Base-by-base conservation (phyloP, 169 alveolate genomes). In the Plasmodium vivax region DNA sequence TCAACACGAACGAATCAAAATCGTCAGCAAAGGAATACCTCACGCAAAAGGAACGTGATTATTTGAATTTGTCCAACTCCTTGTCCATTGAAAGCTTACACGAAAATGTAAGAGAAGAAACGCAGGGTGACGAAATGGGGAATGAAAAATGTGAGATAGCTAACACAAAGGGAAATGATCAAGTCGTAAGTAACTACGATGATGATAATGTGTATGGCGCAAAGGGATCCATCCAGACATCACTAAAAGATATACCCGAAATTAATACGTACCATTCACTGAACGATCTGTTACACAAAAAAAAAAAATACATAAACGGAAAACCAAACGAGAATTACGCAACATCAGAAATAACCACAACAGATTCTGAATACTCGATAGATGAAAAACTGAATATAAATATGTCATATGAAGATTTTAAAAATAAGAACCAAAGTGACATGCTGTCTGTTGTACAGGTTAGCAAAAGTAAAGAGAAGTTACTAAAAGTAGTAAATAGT, bases 331-430 rank as follows among this genome's bases (percentile, higher is more conserved):
- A 10, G 58, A 62, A 85, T 30, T 88, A 79, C 77, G 54, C 81
- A 8, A 88, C 47, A 68, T 77, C 88, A 58, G 90, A 88, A 19
- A 62, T 80, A 43, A 88, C 94, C 82, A 88, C 94, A 88, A 88
- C 94, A 30, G 94, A 88, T 88, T 88, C 94, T 2, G 94, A 88
- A 58, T 88, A 32, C 82, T 56, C 71, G 36, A 58, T 88, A 38
- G 82, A 80, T 88, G 94, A 88, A 62, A 88, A 88, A 30, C 47
- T 79, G n/a, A 58, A 77, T 32, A 85, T 85, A 23, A 41, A 80
- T 32, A 74, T 85, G 51, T 75, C 93, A 16, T 85, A 85, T 41
- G 93, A 85, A 3, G 56, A 32, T 32, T 85, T 85, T 75, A 88
- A 88, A 88, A 56, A 45, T 88, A 88, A 79, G 47, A 88, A 88